Conservation (phyloP, 148 eudicot species). For the Rhododendron vialii region DNA sequence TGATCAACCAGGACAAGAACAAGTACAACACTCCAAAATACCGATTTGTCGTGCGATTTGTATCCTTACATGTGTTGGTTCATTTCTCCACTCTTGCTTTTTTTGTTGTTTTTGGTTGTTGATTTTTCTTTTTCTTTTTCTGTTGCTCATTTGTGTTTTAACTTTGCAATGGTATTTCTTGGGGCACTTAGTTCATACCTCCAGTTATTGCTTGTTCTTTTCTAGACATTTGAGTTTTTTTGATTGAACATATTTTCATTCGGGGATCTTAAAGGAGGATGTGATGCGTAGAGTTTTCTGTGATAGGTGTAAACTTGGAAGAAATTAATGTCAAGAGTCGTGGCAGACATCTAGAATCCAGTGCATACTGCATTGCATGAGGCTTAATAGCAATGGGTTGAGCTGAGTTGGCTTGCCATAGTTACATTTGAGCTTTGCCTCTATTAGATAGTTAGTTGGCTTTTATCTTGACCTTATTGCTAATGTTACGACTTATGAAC, state of each 20-base stretch:
- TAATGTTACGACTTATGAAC: not conserved
- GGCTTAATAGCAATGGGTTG: not conserved
- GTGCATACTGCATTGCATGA: not conserved
- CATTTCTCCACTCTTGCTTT: not conserved
- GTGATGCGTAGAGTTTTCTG: not conserved
- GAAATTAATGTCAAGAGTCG: not conserved
- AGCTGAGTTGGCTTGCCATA: not conserved
- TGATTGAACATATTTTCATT: not conserved
- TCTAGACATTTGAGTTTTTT: not conserved
- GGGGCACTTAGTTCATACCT: not conserved
- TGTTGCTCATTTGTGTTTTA: not conserved
- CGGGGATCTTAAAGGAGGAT: not conserved
- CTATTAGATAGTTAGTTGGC: not conserved
- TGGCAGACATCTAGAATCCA: not conserved
- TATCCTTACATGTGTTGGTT: conserved; percentile 27
- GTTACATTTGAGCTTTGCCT: not conserved
- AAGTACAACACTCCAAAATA: conserved; percentile 79
- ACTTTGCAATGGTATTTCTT: not conserved
- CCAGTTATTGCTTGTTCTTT: not conserved
- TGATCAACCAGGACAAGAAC: conserved; percentile 85
- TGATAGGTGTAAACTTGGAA: not conserved
- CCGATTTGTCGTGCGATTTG: conserved; percentile 74
- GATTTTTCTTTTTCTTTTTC: not conserved
- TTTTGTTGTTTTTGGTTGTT: not conserved
- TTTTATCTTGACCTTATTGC: not conserved